phyloP scores from a whole-genome alignment of 441 rosid genomes.

The Populus tomentosa region DNA sequence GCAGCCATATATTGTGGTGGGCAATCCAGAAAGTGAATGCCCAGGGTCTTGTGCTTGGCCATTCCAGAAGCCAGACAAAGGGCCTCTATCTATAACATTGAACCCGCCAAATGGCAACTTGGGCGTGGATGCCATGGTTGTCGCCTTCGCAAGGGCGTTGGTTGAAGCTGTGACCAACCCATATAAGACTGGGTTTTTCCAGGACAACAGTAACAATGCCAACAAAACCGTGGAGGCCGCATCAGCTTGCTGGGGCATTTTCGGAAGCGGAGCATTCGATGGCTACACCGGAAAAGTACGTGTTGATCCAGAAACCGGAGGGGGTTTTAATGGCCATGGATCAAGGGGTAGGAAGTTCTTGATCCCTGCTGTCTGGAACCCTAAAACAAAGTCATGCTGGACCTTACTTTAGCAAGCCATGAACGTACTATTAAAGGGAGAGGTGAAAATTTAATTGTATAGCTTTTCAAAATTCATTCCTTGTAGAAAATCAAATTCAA shows the following conservation, averaged over 20 bases:
- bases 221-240: constrained; percentile 27
- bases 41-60: constrained; percentile 72
- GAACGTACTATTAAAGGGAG: not conserved
- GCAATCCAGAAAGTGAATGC: constrained; percentile 56
- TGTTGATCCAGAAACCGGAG: constrained; percentile 39
- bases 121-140: constrained; percentile 55
- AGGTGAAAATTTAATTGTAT: not conserved
- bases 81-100: constrained; percentile 38
- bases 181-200: constrained; percentile 21
- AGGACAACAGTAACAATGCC: not conserved
- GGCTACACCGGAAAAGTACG: constrained; percentile 35
- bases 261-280: constrained; percentile 39
- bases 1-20: constrained; percentile 44
- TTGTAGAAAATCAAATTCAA: no score
- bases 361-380: constrained; percentile 60
- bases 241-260: constrained; percentile 35
- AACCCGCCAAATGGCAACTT: constrained; percentile 52
- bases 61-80: constrained; percentile 34
- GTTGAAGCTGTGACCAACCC: constrained; percentile 45
- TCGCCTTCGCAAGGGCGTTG: constrained; percentile 50
- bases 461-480: no score
- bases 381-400: constrained; percentile 33
- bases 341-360: constrained; percentile 42
- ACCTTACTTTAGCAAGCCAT: constrained; percentile 24
- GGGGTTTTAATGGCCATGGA: constrained; percentile 50